These are phyloP conservation scores for Triticum turgidum DNA, from an alignment of 176 grass and related monocot genomes.

Conservation along the genomic window DNA sequence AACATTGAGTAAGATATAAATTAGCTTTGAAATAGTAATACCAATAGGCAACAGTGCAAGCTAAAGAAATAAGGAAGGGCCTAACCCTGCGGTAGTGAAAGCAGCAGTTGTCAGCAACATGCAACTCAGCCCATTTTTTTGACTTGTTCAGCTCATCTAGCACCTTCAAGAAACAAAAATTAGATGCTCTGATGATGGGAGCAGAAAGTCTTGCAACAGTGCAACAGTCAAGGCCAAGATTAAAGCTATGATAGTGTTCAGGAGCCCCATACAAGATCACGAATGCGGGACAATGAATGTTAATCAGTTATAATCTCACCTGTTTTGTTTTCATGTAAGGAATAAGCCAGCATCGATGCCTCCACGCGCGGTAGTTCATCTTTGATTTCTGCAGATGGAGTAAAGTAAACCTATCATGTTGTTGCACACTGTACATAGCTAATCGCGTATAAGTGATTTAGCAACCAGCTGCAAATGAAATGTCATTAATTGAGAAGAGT, in stretches of 20 bases:
- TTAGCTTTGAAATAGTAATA: background rate
- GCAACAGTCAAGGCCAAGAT: background rate
- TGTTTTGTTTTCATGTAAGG: slow-evolving; percentile 70
- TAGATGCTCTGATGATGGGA: background rate
- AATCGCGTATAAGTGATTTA: background rate
- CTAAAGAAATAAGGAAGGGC: background rate
- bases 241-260: background rate
- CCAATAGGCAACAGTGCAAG: background rate
- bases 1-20: background rate
- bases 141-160: slow-evolving; percentile 71
- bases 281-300: background rate
- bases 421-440: background rate
- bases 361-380: slow-evolving; percentile 98
- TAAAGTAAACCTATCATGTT: slow-evolving; percentile 7
- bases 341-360: slow-evolving; percentile 88
- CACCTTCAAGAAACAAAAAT: slow-evolving; percentile 48
- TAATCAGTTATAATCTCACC: slow-evolving; percentile 28
- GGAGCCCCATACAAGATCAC: background rate
- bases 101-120: slow-evolving; percentile 85
- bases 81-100: slow-evolving; percentile 84
- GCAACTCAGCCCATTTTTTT: slow-evolving; percentile 74
- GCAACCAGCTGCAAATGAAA: background rate
- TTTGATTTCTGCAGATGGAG: slow-evolving; percentile 76
- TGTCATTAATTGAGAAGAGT: slow-evolving; percentile 16
- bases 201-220: background rate